A percentile compares a stretch with the other conserved stretches of the same genome.
phyloP scores from a whole-genome alignment of 805 yeast genomes.

The Saccharomycopsis fermentans region DNA sequence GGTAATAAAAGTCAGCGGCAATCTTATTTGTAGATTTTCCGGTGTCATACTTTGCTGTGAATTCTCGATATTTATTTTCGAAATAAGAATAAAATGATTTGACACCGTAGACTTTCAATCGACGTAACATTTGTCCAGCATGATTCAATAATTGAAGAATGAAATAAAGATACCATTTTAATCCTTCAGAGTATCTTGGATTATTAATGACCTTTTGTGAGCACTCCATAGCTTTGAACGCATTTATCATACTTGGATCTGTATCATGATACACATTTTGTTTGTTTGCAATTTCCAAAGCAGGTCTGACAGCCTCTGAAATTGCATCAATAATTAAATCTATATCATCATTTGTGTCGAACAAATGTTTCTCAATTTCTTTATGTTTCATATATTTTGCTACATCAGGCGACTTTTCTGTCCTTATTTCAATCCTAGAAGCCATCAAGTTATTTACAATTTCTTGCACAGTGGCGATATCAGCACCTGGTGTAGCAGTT shows the following conservation, averaged over 20 bases:
- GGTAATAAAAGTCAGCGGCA: slow-evolving; percentile 51
- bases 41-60: slow-evolving; percentile 44
- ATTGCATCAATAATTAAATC: slow-evolving; percentile 43
- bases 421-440: slow-evolving; percentile 72
- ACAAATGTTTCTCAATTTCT: slow-evolving; percentile 47
- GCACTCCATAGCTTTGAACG: slow-evolving; percentile 61
- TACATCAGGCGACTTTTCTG: slow-evolving; percentile 77
- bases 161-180: slow-evolving; percentile 63
- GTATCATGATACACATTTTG: slow-evolving; percentile 51
- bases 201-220: slow-evolving; percentile 47
- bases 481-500: slow-evolving; percentile 94
- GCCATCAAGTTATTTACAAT: slow-evolving; percentile 66
- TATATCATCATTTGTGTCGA: slow-evolving; percentile 46
- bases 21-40: slow-evolving; percentile 56
- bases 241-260: slow-evolving; percentile 60
- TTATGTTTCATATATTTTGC: slow-evolving; percentile 67
- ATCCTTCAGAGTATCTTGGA: slow-evolving; percentile 50
- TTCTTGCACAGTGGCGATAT: slow-evolving; percentile 78
- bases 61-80: slow-evolving; percentile 45
- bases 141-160: slow-evolving; percentile 52
- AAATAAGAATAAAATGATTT: slow-evolving; percentile 64
- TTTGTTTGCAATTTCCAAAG: slow-evolving; percentile 51
- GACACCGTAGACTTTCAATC: slow-evolving; percentile 76
- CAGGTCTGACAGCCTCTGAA: slow-evolving; percentile 58
- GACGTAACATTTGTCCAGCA: slow-evolving; percentile 59